phyloP scores from a whole-genome alignment of 371 early-diverging fungal genomes.

The Syncephalastrum contaminatum region DNA sequence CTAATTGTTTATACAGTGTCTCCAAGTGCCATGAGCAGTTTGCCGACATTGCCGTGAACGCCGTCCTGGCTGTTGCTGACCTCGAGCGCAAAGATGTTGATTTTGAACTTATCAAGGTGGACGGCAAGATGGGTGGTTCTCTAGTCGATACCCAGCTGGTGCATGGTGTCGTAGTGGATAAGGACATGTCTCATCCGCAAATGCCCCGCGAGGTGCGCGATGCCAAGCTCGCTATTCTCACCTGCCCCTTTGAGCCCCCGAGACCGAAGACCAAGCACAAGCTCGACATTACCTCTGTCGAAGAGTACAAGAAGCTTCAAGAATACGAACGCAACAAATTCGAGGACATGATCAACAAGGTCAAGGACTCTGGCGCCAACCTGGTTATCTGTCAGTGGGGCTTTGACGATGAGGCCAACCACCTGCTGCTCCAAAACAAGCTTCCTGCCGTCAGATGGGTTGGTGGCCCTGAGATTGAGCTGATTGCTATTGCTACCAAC shows the following conservation, averaged over 20 bases:
- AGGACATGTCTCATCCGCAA: constrained; percentile 99
- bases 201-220: constrained; percentile 97
- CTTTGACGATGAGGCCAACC: constrained; percentile 99
- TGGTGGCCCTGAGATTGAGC: constrained; percentile 99
- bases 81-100: constrained; percentile 99
- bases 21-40: constrained; percentile 97
- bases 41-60: constrained; percentile 97
- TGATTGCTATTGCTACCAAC: constrained; percentile 98
- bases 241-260: constrained; percentile 99
- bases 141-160: constrained; percentile 93
- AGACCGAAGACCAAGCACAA: constrained; percentile 99
- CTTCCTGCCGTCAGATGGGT: constrained; percentile 99
- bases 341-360: constrained; percentile 94
- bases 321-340: constrained; percentile 97
- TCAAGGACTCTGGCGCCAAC: constrained; percentile 98
- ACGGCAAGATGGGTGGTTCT: constrained; percentile 97
- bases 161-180: constrained; percentile 98
- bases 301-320: constrained; percentile 97
- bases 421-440: constrained; percentile 96
- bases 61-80: constrained; percentile 97
- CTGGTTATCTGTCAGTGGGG: constrained; percentile 99
- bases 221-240: constrained; percentile 98
- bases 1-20: constrained; percentile 59
- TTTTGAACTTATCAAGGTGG: constrained; percentile 99
- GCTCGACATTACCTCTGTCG: constrained; percentile 96